Conservation (phyloP, 176 grass and related monocot genomes). For the Aechmea fasciata region DNA sequence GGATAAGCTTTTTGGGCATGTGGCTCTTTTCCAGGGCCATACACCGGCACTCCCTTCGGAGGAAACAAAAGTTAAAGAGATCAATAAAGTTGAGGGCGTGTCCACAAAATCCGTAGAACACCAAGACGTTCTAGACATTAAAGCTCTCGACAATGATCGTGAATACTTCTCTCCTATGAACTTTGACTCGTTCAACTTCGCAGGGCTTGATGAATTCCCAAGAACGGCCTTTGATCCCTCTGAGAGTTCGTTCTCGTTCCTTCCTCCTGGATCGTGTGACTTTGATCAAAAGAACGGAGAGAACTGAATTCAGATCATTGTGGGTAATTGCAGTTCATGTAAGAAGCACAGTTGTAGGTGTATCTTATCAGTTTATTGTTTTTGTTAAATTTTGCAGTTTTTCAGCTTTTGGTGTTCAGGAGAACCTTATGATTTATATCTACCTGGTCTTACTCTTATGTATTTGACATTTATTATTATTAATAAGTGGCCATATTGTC, state of each 20-base stretch:
- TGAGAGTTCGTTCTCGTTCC: constrained; percentile 16
- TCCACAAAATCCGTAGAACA: constrained; percentile 16
- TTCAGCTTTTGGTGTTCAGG: too few species aligned
- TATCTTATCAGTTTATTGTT: not conserved
- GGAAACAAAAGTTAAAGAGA: constrained; percentile 26
- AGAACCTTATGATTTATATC: too few species aligned
- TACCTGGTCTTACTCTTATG: too few species aligned
- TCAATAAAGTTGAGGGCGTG: not conserved
- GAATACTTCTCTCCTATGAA: constrained; percentile 25
- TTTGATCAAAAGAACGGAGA: constrained; percentile 13
- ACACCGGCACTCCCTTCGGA: constrained; percentile 38
- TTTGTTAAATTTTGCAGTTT: too few species aligned
- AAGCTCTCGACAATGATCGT: constrained; percentile 8
- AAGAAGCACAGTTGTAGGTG: not conserved
- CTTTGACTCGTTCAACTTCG: constrained; percentile 38
- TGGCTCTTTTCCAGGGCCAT: constrained; percentile 69
- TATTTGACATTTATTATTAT: not conserved
- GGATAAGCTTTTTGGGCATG: constrained; percentile 70
- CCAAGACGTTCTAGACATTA: constrained; percentile 21
- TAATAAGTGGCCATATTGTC: not conserved
- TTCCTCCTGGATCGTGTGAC: constrained; percentile 15
- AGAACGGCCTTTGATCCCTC: constrained; percentile 14
- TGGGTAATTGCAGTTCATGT: not conserved
- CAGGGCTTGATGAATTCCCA: constrained; percentile 22
- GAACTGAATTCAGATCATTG: constrained; percentile 15